A percentile compares a stretch with the other conserved stretches of the same genome.
Evolutionary conservation across 2,329 filamentous ascomycete species (phyloP).

Genomic region (Trichoderma semiorbis): DNA sequence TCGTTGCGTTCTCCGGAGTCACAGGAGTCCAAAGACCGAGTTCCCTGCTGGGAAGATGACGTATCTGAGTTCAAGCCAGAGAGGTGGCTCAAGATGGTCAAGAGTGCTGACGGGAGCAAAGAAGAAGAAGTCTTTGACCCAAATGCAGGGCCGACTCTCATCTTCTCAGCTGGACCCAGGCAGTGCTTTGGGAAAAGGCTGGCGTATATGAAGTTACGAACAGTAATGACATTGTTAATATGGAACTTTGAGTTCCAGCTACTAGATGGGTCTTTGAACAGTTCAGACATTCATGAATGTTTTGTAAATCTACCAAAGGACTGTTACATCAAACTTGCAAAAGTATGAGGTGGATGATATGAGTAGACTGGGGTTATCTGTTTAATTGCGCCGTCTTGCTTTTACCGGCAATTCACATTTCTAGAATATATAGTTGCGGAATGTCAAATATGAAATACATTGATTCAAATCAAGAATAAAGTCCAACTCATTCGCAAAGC

Average conservation of each 20-base stretch:
- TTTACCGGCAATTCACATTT: not conserved
- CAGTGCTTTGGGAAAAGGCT: constrained; percentile 39
- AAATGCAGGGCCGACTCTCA: constrained; percentile 34
- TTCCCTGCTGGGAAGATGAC: constrained; percentile 32
- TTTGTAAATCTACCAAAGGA: constrained; percentile 28
- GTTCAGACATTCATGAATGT: constrained; percentile 23
- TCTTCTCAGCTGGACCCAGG: constrained; percentile 36
- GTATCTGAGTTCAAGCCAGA: constrained; percentile 35
- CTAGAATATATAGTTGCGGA: not conserved
- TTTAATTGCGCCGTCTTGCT: too few species aligned
- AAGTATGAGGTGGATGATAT: not conserved
- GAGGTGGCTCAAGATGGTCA: constrained; percentile 33
- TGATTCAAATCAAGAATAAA: not conserved
- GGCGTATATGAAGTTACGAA: constrained; percentile 35
- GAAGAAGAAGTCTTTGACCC: constrained; percentile 29
- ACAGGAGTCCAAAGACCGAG: constrained; percentile 24
- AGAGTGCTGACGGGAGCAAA: constrained; percentile 11
- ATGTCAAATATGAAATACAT: not conserved
- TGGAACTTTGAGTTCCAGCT: constrained; percentile 37
- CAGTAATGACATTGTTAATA: constrained; percentile 35
- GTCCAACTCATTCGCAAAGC: not conserved
- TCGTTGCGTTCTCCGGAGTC: constrained; percentile 26
- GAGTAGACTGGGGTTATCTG: not conserved
- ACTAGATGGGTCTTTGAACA: constrained; percentile 21
- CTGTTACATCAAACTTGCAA: constrained; percentile 27